Conservation (phyloP, 1,284 basidiomycete genomes). For the Omphalotus olearius region DNA sequence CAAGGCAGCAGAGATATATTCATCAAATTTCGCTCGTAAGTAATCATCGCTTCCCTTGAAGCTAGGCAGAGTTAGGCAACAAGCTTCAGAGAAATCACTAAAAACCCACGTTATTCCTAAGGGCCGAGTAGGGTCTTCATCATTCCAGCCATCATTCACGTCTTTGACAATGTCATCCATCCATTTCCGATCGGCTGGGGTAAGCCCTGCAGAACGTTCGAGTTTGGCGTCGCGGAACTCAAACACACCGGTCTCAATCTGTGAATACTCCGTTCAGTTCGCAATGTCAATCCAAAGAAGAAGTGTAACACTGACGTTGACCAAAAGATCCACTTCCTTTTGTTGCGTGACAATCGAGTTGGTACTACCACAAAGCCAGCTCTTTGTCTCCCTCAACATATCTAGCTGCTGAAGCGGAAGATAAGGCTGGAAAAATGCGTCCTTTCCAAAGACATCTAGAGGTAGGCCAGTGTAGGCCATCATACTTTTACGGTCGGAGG, state of each 20-base stretch:
- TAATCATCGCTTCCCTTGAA: slow-evolving; percentile 95
- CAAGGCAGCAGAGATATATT: slow-evolving; percentile 78
- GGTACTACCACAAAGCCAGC: slow-evolving; percentile 91
- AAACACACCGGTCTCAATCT: slow-evolving; percentile 83
- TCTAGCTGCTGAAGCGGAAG: slow-evolving; percentile 95
- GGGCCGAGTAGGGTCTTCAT: slow-evolving; percentile 52
- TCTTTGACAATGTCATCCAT: slow-evolving; percentile 79
- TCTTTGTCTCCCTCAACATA: slow-evolving; percentile 72
- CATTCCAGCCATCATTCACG: slow-evolving; percentile 79
- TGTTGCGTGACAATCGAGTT: slow-evolving; percentile 96
- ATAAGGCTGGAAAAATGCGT: slow-evolving; percentile 97
- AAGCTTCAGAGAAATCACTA: background rate
- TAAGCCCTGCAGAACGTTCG: slow-evolving; percentile 77
- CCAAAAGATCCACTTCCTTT: slow-evolving; percentile 86
- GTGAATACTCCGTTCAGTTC: slow-evolving; percentile 4
- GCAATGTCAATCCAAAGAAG: background rate
- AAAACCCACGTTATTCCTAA: slow-evolving; percentile 60
- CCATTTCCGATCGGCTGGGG: slow-evolving; percentile 95
- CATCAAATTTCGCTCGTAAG: slow-evolving; percentile 83
- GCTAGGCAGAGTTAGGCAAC: slow-evolving; percentile 29
- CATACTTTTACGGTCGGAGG: slow-evolving; percentile 90
- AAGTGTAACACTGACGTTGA: slow-evolving; percentile 61
- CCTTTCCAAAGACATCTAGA: slow-evolving; percentile 84
- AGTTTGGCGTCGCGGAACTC: slow-evolving; percentile 83
- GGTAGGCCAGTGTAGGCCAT: slow-evolving; percentile 90